Evolutionary conservation across 2,329 filamentous ascomycete genomes (phyloP).

Genomic region (Arthrocladium fulminans): DNA sequence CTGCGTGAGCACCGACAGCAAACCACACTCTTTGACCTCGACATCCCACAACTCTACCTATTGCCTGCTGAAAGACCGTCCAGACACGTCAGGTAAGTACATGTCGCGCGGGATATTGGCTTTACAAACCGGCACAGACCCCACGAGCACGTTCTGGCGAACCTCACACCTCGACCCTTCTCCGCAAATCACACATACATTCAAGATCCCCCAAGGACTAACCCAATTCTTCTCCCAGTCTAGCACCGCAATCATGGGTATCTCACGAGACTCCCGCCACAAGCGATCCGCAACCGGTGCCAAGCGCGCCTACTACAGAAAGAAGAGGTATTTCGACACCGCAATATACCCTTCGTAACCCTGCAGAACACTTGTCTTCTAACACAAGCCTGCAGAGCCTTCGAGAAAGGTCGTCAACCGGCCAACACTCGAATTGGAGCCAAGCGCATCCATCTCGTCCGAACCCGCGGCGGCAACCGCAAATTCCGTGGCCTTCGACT

Average conservation of each 20-base stretch:
- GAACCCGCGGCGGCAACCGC: constrained; percentile 96
- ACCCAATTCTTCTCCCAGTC: constrained; percentile 24
- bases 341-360: background rate
- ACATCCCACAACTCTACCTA: constrained; percentile 1
- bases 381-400: constrained; percentile 74
- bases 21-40: constrained; percentile 8
- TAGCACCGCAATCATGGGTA: constrained; percentile 86
- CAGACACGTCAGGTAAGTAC: constrained; percentile 16
- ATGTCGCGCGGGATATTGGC: background rate
- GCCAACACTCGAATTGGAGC: constrained; percentile 98
- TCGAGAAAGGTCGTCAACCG: constrained; percentile 99
- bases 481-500: constrained; percentile 99
- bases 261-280: constrained; percentile 99
- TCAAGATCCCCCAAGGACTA: constrained; percentile 1
- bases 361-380: constrained; percentile 53
- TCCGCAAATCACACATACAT: background rate
- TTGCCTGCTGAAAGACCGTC: constrained; percentile 19
- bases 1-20: background rate
- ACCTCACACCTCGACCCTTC: background rate
- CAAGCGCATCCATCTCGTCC: constrained; percentile 94
- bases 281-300: constrained; percentile 99
- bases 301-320: constrained; percentile 86
- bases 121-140: background rate
- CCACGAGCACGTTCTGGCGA: background rate
- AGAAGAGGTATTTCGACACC: constrained; percentile 42